A percentile compares a stretch with the other conserved stretches of the same genome.
phyloP scores from a whole-genome alignment of 352 stramenopile genomes.

The Globisporangium cylindrosporum region DNA sequence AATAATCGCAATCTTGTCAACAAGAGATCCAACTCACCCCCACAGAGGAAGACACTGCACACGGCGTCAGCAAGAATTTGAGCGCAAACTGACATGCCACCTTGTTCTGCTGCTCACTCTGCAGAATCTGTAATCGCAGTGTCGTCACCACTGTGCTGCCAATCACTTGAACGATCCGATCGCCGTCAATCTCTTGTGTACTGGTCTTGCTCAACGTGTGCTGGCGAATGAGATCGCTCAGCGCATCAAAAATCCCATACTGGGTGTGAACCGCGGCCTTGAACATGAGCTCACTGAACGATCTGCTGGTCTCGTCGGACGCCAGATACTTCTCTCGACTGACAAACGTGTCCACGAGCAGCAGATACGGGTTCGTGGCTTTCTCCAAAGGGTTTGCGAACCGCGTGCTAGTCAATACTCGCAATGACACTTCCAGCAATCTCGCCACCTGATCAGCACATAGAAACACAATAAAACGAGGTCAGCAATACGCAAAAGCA shows the following conservation, averaged over 20 bases:
- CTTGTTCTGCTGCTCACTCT: not conserved
- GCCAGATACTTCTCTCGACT: conserved; percentile 26
- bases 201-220: conserved; percentile 8
- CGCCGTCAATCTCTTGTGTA: conserved; percentile 13
- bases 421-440: conserved; percentile 43
- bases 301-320: conserved; percentile 17
- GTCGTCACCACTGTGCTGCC: conserved; percentile 21
- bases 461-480: not conserved
- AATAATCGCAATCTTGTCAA: not conserved
- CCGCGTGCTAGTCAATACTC: conserved; percentile 25
- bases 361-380: conserved; percentile 39
- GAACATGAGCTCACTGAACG: conserved; percentile 24
- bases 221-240: conserved; percentile 28
- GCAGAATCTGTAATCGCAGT: conserved; percentile 14
- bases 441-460: conserved; percentile 23
- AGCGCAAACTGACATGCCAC: conserved; percentile 24
- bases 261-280: conserved; percentile 22
- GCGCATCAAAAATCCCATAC: conserved; percentile 33
- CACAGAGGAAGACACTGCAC: conserved; percentile 22
- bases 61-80: conserved; percentile 29
- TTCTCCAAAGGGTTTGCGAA: conserved; percentile 19
- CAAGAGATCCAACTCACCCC: conserved; percentile 5
- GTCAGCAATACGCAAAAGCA: not conserved
- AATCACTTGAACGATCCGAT: conserved; percentile 33
- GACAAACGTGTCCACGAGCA: conserved; percentile 49